A percentile compares a stretch with the other conserved stretches of the same genome.
Conservation (phyloP, 106 monocot species). For the Acorus calamus region DNA sequence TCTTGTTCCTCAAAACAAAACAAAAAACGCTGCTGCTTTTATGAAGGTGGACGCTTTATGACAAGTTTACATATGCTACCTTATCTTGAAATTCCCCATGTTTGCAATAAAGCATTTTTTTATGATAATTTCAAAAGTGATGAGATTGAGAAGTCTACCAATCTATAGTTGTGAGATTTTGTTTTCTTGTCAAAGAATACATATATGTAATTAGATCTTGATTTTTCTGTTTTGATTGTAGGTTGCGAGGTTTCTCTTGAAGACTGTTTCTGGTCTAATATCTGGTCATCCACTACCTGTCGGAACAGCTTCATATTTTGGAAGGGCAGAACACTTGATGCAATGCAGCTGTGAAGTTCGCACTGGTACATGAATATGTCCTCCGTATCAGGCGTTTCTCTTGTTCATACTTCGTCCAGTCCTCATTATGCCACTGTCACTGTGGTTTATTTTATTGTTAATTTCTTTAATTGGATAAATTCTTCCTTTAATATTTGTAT, state of each 20-base stretch:
- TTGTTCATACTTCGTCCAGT: no score
- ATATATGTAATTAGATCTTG: background rate
- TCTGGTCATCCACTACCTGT: conserved; percentile 64
- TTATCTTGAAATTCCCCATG: no score
- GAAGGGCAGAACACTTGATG: conserved; percentile 55
- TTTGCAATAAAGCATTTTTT: no score
- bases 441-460: background rate
- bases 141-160: no score
- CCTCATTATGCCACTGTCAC: background rate
- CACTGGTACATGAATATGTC: conserved; percentile 28
- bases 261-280: conserved; percentile 66
- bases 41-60: no score
- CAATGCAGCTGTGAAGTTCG: conserved; percentile 58
- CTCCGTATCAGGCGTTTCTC: no score
- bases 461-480: background rate
- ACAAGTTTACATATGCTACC: no score
- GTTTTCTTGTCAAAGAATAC: no score
- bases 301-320: conserved; percentile 70
- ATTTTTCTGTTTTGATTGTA: conserved; percentile 5
- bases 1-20: no score
- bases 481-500: conserved; percentile 14
- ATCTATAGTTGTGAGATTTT: no score
- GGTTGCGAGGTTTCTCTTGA: conserved; percentile 97
- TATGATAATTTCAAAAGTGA: no score
- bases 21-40: no score